phyloP scores from a whole-genome alignment of 2,329 filamentous ascomycete genomes.

The Rhynchosporium graminicola region DNA sequence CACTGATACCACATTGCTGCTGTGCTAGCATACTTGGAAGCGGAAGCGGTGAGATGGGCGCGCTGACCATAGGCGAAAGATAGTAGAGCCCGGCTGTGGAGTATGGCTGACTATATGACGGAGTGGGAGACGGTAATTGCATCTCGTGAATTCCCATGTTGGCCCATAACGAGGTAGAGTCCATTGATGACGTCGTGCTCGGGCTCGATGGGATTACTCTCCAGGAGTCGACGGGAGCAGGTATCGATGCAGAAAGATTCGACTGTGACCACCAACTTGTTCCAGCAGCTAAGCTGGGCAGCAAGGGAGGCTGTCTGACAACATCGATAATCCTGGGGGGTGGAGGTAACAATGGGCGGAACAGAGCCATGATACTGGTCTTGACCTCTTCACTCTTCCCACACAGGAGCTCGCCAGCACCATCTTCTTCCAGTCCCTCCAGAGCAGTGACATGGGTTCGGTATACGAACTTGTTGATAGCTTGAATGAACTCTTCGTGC shows the following conservation, averaged over 20 bases:
- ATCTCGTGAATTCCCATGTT: constrained; percentile 74
- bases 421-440: constrained; percentile 95
- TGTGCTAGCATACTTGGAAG: constrained; percentile 84
- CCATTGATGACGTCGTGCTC: constrained; percentile 70
- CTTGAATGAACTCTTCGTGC: constrained; percentile 94
- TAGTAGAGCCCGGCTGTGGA: constrained; percentile 76
- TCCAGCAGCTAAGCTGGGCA: constrained; percentile 77
- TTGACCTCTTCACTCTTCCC: constrained; percentile 95
- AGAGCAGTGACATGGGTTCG: constrained; percentile 84
- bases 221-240: constrained; percentile 81
- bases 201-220: constrained; percentile 88
- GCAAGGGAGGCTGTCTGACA: constrained; percentile 79
- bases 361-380: constrained; percentile 77
- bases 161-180: constrained; percentile 77
- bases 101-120: constrained; percentile 77
- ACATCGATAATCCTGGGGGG: constrained; percentile 88
- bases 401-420: constrained; percentile 87
- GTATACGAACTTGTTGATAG: constrained; percentile 96
- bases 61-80: constrained; percentile 72
- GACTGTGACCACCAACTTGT: constrained; percentile 81
- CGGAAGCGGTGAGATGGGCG: constrained; percentile 74
- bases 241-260: constrained; percentile 62
- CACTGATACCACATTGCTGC: constrained; percentile 77
- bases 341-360: constrained; percentile 81
- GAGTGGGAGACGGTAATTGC: constrained; percentile 75